Conservation (phyloP, 2,329 filamentous ascomycete species). For the Neopestalotiopsis sp. region DNA sequence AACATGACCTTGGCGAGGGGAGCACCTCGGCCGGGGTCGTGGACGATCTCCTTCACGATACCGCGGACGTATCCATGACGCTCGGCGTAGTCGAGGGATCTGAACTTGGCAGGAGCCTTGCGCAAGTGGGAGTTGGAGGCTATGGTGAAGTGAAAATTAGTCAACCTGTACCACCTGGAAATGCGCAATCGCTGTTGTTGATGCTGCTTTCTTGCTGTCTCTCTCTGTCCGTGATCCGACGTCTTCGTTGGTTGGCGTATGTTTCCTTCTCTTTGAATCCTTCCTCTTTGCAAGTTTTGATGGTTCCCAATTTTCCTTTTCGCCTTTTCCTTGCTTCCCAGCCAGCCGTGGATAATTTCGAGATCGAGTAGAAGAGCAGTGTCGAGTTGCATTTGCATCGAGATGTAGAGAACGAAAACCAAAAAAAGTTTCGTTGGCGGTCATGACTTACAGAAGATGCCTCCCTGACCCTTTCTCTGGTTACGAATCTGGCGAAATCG, state of each 20-base stretch:
- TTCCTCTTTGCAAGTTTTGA: neutral
- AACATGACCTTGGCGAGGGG: slow-evolving; percentile 96
- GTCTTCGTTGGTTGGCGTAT: slow-evolving; percentile 18
- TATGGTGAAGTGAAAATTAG: slow-evolving; percentile 38
- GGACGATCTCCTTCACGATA: slow-evolving; percentile 98
- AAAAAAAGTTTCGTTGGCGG: neutral
- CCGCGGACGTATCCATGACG: slow-evolving; percentile 97
- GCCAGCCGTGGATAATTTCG: slow-evolving; percentile 6
- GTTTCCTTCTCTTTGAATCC: neutral
- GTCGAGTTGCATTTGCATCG: neutral
- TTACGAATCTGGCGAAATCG: slow-evolving; percentile 59
- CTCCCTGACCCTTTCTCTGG: slow-evolving; percentile 51
- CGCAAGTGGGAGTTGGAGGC: slow-evolving; percentile 87
- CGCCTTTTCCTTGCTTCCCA: neutral
- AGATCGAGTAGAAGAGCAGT: slow-evolving; percentile 8
- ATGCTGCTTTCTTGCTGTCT: neutral
- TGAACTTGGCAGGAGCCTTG: slow-evolving; percentile 95
- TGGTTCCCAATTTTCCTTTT: neutral
- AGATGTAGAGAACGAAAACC: neutral
- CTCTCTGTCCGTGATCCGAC: neutral
- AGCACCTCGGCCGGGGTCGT: slow-evolving; percentile 97
- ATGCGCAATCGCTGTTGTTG: neutral
- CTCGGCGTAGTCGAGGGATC: slow-evolving; percentile 95
- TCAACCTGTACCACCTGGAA: slow-evolving; percentile 25
- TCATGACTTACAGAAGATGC: slow-evolving; percentile 39